Evolutionary conservation across 257 asterid genomes (phyloP).

Genomic region (Schizonepeta tenuifolia): DNA sequence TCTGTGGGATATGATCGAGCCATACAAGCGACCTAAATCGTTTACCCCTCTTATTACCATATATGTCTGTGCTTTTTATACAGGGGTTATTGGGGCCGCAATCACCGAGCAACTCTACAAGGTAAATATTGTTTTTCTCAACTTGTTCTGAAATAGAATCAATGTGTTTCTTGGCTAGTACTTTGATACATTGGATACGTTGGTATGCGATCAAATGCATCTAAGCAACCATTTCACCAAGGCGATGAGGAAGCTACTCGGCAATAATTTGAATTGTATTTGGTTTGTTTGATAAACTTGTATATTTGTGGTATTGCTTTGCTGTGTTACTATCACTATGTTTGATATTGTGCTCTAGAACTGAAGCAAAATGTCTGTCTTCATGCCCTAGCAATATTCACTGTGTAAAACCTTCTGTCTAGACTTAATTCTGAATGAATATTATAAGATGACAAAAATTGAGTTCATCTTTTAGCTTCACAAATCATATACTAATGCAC

Average conservation of each 20-base stretch:
- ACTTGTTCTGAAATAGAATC: neutral
- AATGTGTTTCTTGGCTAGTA: neutral
- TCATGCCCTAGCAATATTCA: neutral
- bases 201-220: slow-evolving; percentile 8
- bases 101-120: slow-evolving; percentile 78
- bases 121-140: slow-evolving; percentile 41
- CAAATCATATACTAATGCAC: neutral
- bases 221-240: neutral
- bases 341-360: neutral
- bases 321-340: slow-evolving; percentile 5
- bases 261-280: neutral
- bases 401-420: neutral
- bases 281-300: neutral
- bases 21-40: slow-evolving; percentile 78
- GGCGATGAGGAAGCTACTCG: neutral
- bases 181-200: neutral
- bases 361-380: neutral
- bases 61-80: slow-evolving; percentile 77
- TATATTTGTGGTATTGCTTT: neutral
- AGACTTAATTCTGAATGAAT: neutral
- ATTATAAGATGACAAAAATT: neutral
- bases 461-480: neutral
- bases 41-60: slow-evolving; percentile 78
- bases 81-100: slow-evolving; percentile 88
- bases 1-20: slow-evolving; percentile 94